Conservation (phyloP, 352 stramenopile genomes). For the Globisporangium megalacanthum region DNA sequence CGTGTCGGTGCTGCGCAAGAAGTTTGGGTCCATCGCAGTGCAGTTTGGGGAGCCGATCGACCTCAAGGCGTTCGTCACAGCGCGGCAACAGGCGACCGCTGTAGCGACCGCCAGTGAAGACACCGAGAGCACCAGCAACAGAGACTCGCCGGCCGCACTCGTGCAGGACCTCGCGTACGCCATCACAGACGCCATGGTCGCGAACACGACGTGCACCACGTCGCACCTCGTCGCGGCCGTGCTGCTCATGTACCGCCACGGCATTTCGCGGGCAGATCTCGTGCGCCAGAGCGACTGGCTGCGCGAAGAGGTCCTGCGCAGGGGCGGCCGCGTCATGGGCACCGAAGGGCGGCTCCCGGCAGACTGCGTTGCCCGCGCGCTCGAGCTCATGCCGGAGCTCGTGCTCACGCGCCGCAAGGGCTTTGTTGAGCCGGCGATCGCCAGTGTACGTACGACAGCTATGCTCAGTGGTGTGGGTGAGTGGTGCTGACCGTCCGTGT, state of each 20-base stretch:
- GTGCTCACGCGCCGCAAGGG: slow-evolving; percentile 69
- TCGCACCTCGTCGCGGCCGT: slow-evolving; percentile 72
- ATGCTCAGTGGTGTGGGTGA: neutral
- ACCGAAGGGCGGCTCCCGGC: slow-evolving; percentile 62
- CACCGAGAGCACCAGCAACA: slow-evolving; percentile 11
- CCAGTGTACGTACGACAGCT: slow-evolving; percentile 49
- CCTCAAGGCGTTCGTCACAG: slow-evolving; percentile 42
- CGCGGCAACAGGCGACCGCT: slow-evolving; percentile 19
- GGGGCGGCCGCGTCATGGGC: slow-evolving; percentile 62
- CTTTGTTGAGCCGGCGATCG: slow-evolving; percentile 73
- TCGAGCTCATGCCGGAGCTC: slow-evolving; percentile 65
- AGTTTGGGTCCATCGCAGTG: slow-evolving; percentile 79
- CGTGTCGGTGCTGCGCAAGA: slow-evolving; percentile 60
- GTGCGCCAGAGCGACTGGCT: slow-evolving; percentile 74
- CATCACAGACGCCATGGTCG: slow-evolving; percentile 69
- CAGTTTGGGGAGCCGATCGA: slow-evolving; percentile 71
- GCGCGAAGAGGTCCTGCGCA: slow-evolving; percentile 57
- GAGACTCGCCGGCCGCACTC: slow-evolving; percentile 30
- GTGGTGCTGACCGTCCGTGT: neutral
- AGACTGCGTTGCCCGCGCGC: slow-evolving; percentile 59
- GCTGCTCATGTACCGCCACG: slow-evolving; percentile 73
- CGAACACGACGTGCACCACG: slow-evolving; percentile 60
- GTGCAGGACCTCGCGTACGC: slow-evolving; percentile 66
- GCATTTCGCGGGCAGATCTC: slow-evolving; percentile 65
- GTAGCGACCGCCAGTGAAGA: too few relatives aligned